Evolutionary conservation across 371 early-diverging fungal genomes (phyloP), one percentile per base, ranked within the genome.

Genomic region (Blyttiomyces sp.): DNA sequence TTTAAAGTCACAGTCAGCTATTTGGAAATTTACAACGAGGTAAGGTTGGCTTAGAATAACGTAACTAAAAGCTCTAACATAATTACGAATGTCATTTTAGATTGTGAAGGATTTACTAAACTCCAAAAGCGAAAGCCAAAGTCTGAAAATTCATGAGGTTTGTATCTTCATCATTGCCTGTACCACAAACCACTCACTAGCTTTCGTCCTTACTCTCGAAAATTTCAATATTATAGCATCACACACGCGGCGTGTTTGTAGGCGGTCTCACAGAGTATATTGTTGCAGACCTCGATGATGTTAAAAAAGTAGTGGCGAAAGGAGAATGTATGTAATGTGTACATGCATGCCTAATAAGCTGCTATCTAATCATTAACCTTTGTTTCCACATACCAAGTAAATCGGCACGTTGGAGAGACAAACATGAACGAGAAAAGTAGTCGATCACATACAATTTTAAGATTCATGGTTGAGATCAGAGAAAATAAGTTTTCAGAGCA

Each of bases 11-110:
- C 67, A 59, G 76, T 83, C 24, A 80, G 79, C n/a, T 84, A 76
- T 62, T 32, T 85, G 23, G 86, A 87, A 59, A 80, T 87, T 17
- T 85, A 84, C 70, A 85, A 85, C 57, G 86, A 87, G 55, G 73
- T 71, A 32, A 61, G 39, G n/a, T 43, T 46, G 19, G n/a, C n/a
- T n/a, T n/a, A n/a, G n/a, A n/a, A n/a, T n/a, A n/a, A n/a, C n/a
- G n/a, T n/a, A n/a, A n/a, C n/a, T n/a, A n/a, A n/a, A n/a, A n/a
- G n/a, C n/a, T n/a, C n/a, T n/a, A n/a, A n/a, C n/a, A n/a, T 23
- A 11, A 24, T n/a, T 54, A 48, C 43, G n/a, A 9, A 33, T n/a
- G n/a, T n/a, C n/a, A n/a, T 13, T 48, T 23, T 16, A 21, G 2
- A 57, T 17, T 57, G 57, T 74, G 13, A 44, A 54, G 21, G 71